phyloP scores from a whole-genome alignment of 2,329 filamentous ascomycete species.

The Microcyclospora tardicrescens region DNA sequence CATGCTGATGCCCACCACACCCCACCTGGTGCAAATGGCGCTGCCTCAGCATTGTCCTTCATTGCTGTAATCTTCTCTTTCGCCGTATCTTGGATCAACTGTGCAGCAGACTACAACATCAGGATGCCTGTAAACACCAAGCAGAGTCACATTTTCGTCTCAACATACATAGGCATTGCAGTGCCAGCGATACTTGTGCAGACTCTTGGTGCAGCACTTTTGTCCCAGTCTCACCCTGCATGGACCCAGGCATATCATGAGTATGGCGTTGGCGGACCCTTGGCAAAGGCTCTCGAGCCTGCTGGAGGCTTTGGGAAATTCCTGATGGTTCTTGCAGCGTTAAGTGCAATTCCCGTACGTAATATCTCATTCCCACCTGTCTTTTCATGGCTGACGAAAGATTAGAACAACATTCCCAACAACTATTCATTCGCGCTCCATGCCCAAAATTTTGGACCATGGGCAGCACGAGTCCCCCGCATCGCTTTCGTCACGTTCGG shows the following conservation, averaged over 20 bases:
- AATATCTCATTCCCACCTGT: too few species aligned
- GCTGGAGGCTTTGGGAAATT: constrained; percentile 8
- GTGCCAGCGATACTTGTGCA: constrained; percentile 6
- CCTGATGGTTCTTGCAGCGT: constrained; percentile 5
- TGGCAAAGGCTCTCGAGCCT: constrained; percentile 3
- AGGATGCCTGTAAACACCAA: constrained; percentile 6
- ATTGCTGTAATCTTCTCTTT: constrained; percentile 8
- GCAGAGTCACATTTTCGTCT: constrained; percentile 5
- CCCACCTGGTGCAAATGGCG: constrained; percentile 5
- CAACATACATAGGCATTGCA: constrained; percentile 7
- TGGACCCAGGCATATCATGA: constrained; percentile 4
- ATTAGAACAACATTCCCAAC: constrained; percentile 8
- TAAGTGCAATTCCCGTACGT: constrained; percentile 1
- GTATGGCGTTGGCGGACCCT: constrained; percentile 6
- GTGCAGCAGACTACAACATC: constrained; percentile 8
- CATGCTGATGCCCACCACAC: constrained; percentile 3
- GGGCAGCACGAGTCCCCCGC: constrained; percentile 5
- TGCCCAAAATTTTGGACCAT: constrained; percentile 6
- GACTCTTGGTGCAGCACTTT: constrained; percentile 5
- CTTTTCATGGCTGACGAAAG: neutral
- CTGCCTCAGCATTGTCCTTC: constrained; percentile 6
- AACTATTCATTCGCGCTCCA: constrained; percentile 8
- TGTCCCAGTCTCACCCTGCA: constrained; percentile 2
- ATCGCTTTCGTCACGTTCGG: constrained; percentile 6
- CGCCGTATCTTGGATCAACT: constrained; percentile 8